These are phyloP conservation scores for Quercus wislizeni DNA, from an alignment of 306 rosid species.

Conservation along the genomic window DNA sequence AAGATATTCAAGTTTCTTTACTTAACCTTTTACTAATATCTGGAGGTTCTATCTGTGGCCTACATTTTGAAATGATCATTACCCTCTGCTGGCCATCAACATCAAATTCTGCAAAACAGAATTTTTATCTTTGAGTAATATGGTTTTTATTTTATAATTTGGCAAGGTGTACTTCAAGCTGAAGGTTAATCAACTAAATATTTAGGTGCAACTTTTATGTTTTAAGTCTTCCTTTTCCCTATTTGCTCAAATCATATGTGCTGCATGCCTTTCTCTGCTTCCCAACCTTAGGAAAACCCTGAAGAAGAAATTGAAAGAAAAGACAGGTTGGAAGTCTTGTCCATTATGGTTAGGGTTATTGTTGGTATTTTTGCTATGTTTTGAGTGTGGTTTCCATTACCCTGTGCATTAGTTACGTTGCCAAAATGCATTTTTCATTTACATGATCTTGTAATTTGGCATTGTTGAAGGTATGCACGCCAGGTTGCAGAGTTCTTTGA, in stretches of 20 bases:
- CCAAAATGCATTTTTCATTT: background rate
- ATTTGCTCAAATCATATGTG: background rate
- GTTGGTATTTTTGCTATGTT: background rate
- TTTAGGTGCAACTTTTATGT: background rate
- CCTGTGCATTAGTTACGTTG: background rate
- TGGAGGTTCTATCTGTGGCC: too few relatives aligned
- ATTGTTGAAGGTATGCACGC: constrained; percentile 78
- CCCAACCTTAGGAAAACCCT: too few relatives aligned
- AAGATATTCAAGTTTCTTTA: too few relatives aligned
- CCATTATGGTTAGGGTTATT: background rate
- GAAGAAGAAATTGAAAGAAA: background rate
- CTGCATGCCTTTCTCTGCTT: too few relatives aligned
- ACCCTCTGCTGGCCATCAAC: too few relatives aligned
- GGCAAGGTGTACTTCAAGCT: background rate
- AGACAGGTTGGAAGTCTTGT: background rate
- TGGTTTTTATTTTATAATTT: background rate
- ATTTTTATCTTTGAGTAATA: background rate
- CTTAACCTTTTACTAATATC: too few relatives aligned
- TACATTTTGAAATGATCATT: too few relatives aligned
- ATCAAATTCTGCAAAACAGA: too few relatives aligned
- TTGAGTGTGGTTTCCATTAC: background rate
- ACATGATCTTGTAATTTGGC: constrained; percentile 9
- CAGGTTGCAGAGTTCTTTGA: constrained; percentile 94
- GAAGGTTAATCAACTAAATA: background rate
- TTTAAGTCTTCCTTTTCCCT: background rate